These are phyloP conservation scores for Botryotinia calthae DNA, from an alignment of 2,329 filamentous ascomycete genomes.

Conservation along the genomic window DNA sequence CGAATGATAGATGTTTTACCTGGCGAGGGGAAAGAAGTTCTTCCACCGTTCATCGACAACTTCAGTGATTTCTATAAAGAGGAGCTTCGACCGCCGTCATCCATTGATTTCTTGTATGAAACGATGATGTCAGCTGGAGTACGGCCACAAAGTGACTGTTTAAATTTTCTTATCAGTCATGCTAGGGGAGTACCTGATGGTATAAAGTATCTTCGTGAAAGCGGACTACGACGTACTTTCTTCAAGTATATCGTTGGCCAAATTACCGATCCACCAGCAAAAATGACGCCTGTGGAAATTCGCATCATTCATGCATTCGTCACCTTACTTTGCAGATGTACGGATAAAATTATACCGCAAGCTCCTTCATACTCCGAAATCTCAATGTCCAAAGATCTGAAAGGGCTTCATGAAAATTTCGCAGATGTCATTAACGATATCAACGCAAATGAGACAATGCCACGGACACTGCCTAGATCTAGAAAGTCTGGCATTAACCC, in stretches of 20 bases:
- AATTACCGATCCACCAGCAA: constrained; percentile 15
- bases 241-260: constrained; percentile 26
- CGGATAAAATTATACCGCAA: constrained; percentile 34
- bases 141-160: constrained; percentile 48
- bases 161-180: constrained; percentile 55
- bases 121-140: constrained; percentile 54
- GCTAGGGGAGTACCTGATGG: constrained; percentile 49
- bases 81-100: constrained; percentile 56
- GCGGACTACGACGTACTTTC: constrained; percentile 32
- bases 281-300: constrained; percentile 25
- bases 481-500: constrained; percentile 17
- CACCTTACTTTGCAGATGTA: constrained; percentile 45
- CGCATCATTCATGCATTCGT: constrained; percentile 52
- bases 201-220: constrained; percentile 50
- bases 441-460: constrained; percentile 1
- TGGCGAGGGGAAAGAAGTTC: constrained; percentile 58
- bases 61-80: constrained; percentile 64
- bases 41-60: constrained; percentile 55
- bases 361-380: not conserved
- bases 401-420: not conserved
- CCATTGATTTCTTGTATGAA: constrained; percentile 55
- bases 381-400: not conserved
- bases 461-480: constrained; percentile 3
- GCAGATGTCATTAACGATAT: not conserved
- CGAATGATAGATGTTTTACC: constrained; percentile 44